Conservation (phyloP, 805 yeast genomes). For the Debaryomyces tyrocola region DNA sequence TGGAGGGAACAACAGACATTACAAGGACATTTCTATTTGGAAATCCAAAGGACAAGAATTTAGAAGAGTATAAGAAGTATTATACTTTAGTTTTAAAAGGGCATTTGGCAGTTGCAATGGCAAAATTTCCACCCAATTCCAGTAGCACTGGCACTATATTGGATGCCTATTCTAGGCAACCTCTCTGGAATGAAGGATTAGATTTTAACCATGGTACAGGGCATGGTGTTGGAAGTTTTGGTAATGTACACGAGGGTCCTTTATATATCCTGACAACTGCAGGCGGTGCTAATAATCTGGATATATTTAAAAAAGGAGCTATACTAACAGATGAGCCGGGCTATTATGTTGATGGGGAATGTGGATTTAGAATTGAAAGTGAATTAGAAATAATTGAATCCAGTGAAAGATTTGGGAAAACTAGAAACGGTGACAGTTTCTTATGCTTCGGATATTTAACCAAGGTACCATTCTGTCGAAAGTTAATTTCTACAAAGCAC, state of each 20-base stretch:
- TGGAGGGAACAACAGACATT: constrained; percentile 95
- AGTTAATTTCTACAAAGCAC: constrained; percentile 33
- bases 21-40: constrained; percentile 83
- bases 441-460: constrained; percentile 42
- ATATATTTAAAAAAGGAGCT: constrained; percentile 56
- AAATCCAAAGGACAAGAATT: constrained; percentile 10
- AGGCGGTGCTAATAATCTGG: constrained; percentile 50
- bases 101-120: constrained; percentile 79
- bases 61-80: constrained; percentile 54
- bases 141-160: constrained; percentile 73
- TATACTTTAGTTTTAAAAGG: constrained; percentile 91
- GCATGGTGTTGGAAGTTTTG: constrained; percentile 92
- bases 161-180: constrained; percentile 82
- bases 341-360: constrained; percentile 83
- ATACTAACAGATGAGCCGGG: constrained; percentile 94
- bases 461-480: constrained; percentile 39
- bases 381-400: constrained; percentile 61
- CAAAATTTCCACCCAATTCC: constrained; percentile 66
- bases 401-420: constrained; percentile 36
- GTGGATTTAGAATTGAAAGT: constrained; percentile 88
- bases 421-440: constrained; percentile 29
- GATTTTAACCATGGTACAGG: constrained; percentile 96
- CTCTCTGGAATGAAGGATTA: constrained; percentile 76
- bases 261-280: constrained; percentile 68
- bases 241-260: constrained; percentile 95